Conservation (phyloP, 2,329 filamentous ascomycete species). For the Sporothrix dimorphospora region DNA sequence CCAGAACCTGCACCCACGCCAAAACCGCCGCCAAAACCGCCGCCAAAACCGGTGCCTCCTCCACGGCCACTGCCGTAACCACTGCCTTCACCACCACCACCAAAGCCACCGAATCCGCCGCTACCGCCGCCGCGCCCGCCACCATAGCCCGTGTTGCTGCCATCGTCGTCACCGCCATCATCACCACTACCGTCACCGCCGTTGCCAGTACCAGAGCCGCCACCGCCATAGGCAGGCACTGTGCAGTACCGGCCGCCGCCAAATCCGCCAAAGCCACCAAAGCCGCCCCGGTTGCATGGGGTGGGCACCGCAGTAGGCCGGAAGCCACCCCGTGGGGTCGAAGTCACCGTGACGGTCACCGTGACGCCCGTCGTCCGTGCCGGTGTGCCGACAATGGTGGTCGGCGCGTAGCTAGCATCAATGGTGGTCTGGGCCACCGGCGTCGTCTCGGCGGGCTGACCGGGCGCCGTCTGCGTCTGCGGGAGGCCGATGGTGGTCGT, state of each 20-base stretch:
- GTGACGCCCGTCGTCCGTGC: conserved; percentile 7
- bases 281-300: conserved; percentile 12
- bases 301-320: conserved; percentile 12
- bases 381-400: conserved; percentile 23
- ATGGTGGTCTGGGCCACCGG: conserved; percentile 10
- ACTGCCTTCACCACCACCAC: conserved; percentile 2
- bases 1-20: background rate
- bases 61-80: background rate
- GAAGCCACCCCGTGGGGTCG: background rate
- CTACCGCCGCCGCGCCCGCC: background rate
- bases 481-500: conserved; percentile 27
- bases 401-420: conserved; percentile 20
- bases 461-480: background rate
- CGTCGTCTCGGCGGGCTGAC: conserved; percentile 2
- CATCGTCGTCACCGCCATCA: conserved; percentile 19
- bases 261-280: conserved; percentile 20
- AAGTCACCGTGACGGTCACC: conserved; percentile 28
- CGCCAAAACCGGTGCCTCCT: background rate
- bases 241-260: conserved; percentile 23
- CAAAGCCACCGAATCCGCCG: conserved; percentile 23
- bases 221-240: conserved; percentile 9
- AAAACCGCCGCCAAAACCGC: background rate
- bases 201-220: background rate
- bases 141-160: background rate
- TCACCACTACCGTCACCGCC: conserved; percentile 13